These are phyloP conservation scores for Thermochaetoides dissita DNA, from an alignment of 2,329 filamentous ascomycete species.

Conservation along the genomic window DNA sequence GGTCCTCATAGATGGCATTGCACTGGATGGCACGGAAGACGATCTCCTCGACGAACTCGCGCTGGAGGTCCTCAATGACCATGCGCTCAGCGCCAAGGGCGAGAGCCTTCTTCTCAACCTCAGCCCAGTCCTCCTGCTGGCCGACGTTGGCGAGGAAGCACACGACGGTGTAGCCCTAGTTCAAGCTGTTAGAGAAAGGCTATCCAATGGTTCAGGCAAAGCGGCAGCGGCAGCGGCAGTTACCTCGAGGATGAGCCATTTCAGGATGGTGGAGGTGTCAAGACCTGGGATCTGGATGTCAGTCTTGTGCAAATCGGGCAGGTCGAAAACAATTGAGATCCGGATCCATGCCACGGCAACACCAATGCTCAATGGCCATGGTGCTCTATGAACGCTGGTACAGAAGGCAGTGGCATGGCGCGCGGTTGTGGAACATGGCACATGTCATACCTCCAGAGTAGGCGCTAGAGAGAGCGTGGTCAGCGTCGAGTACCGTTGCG, in stretches of 20 bases:
- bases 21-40: slow-evolving; percentile 69
- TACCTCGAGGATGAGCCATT: slow-evolving; percentile 24
- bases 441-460: slow-evolving; percentile 16
- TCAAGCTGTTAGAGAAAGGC: not conserved
- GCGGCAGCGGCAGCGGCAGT: not conserved
- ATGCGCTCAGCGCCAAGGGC: slow-evolving; percentile 52
- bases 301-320: too few relatives aligned
- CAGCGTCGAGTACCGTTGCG: too few relatives aligned
- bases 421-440: too few relatives aligned
- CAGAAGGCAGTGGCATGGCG: too few relatives aligned
- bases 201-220: not conserved
- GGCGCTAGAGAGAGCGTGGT: slow-evolving; percentile 9
- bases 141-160: slow-evolving; percentile 56
- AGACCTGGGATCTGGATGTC: slow-evolving; percentile 18
- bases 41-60: slow-evolving; percentile 67
- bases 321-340: too few relatives aligned
- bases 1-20: slow-evolving; percentile 55
- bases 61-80: slow-evolving; percentile 50
- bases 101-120: slow-evolving; percentile 50
- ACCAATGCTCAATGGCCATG: too few relatives aligned
- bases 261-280: slow-evolving; percentile 28
- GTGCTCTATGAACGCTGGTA: too few relatives aligned
- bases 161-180: slow-evolving; percentile 45
- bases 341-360: too few relatives aligned
- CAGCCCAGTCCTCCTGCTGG: slow-evolving; percentile 62